Evolutionary conservation across 139 green algal species (phyloP), one percentile per base, ranked within the genome.

Genomic region (Pseudopediastrum boryanum): DNA sequence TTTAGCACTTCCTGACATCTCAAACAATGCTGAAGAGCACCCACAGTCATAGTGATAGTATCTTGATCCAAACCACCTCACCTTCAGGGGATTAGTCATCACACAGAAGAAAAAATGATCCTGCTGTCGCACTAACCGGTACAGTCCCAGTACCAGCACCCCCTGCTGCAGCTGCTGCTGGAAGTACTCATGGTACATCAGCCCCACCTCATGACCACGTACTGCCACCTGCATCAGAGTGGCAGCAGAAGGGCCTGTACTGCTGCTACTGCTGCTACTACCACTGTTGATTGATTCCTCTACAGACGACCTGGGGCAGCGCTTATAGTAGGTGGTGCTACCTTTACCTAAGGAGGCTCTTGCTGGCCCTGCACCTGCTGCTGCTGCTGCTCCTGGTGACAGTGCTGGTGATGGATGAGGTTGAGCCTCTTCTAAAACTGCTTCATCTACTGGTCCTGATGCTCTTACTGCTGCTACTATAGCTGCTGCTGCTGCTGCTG

Each of bases 61-160:
- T n/a, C n/a, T n/a, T n/a, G n/a, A n/a, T n/a, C n/a, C n/a, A 31
- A 68, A 4, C 4, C 29, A 19, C 31, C 68, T 64, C 48, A 76
- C 68, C 13, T 42, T 33, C 21, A 4, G 8, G 19, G 76, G 76
- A 52, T 82, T 75, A 23, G 76, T 82, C 12, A 75, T 59, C 42
- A 61, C 71, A 21, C 33, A 56, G 6, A 42, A 39, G 48, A 76
- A 82, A 7, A 3, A 8, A 1, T 59, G 64, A 1, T 65, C 76
- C 8, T 44, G 46, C 16, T 82, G 64, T 0, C 41, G 7, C 36
- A 82, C 76, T 0, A 48, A 41, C 13, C 76, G 58, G 65, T 76
- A 76, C 50, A 82, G 38, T 13, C 76, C 76, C 76, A 82, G 76
- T 19, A 63, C 46, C 76, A 82, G 64, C 65, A 82, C 16, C 1